phyloP scores from a whole-genome alignment of 345 rosid species.

The Isatis tinctoria region DNA sequence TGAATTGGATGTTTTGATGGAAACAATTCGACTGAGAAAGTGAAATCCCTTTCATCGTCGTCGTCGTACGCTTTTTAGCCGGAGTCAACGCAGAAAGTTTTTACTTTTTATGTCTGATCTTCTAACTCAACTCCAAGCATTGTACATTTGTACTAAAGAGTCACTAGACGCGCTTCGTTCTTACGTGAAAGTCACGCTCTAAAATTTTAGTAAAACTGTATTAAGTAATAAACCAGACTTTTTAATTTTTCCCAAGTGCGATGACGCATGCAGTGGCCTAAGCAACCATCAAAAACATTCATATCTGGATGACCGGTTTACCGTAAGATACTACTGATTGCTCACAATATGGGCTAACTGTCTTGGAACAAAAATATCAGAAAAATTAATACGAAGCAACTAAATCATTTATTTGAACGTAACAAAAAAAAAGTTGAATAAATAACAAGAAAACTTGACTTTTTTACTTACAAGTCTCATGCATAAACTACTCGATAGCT shows the following conservation, averaged over 20 bases:
- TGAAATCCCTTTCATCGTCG: slow-evolving; percentile 35
- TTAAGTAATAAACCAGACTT: not conserved
- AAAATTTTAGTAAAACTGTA: not conserved
- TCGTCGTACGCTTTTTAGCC: not conserved
- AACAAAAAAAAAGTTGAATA: not conserved
- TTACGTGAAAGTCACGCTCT: not conserved
- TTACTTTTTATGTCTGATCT: not conserved
- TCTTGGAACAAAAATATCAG: not conserved
- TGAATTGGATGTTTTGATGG: slow-evolving; percentile 9
- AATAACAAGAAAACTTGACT: not conserved
- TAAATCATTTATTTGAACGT: not conserved
- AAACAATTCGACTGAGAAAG: slow-evolving; percentile 31
- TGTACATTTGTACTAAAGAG: not conserved
- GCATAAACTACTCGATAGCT: not conserved
- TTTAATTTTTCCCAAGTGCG: not conserved
- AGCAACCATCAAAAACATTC: not conserved
- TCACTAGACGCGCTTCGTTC: not conserved
- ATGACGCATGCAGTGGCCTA: slow-evolving; percentile 15
- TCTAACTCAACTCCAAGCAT: not conserved
- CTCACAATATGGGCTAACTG: not conserved
- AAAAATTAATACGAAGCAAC: not conserved
- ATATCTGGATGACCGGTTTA: not conserved
- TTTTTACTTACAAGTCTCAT: not conserved
- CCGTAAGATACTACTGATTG: not conserved
- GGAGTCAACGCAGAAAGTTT: not conserved